These are phyloP conservation scores for Candida stauntonica DNA, from an alignment of 805 yeast species.

Conservation along the genomic window DNA sequence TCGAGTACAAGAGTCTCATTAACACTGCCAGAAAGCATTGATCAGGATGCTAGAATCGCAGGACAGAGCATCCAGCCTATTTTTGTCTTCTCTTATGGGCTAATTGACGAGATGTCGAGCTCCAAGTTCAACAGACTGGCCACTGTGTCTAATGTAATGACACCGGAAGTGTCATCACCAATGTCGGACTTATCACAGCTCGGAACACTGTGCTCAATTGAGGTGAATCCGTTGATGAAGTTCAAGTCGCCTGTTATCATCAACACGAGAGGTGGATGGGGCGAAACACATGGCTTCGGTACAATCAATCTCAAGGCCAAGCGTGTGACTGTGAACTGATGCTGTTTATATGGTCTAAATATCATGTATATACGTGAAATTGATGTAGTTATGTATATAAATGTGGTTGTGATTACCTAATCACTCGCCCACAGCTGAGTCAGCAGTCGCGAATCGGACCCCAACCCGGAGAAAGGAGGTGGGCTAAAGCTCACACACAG, in stretches of 20 bases:
- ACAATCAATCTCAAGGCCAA: slow-evolving; percentile 21
- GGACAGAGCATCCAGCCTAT: slow-evolving; percentile 1
- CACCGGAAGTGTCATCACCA: slow-evolving; percentile 9
- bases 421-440: too few species aligned
- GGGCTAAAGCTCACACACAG: not conserved
- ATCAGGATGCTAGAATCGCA: slow-evolving; percentile 17
- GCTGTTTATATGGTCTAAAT: too few species aligned
- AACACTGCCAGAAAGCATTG: slow-evolving; percentile 16
- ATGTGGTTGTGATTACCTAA: slow-evolving; percentile 1
- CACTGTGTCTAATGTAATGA: slow-evolving; percentile 15
- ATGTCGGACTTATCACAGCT: slow-evolving; percentile 5
- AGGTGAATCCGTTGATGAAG: slow-evolving; percentile 16
- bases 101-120: slow-evolving; percentile 13
- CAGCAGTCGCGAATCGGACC: not conserved
- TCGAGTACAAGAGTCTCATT: slow-evolving; percentile 11
- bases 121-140: slow-evolving; percentile 12
- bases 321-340: too few species aligned
- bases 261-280: slow-evolving; percentile 6
- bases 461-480: slow-evolving; percentile 8
- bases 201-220: slow-evolving; percentile 10
- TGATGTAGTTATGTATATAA: too few species aligned
- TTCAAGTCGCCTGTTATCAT: slow-evolving; percentile 14
- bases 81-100: slow-evolving; percentile 18
- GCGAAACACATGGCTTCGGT: slow-evolving; percentile 9
- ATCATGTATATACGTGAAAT: too few species aligned